phyloP scores from a whole-genome alignment of 1,284 basidiomycete species.

The Hymenochaete sp. region DNA sequence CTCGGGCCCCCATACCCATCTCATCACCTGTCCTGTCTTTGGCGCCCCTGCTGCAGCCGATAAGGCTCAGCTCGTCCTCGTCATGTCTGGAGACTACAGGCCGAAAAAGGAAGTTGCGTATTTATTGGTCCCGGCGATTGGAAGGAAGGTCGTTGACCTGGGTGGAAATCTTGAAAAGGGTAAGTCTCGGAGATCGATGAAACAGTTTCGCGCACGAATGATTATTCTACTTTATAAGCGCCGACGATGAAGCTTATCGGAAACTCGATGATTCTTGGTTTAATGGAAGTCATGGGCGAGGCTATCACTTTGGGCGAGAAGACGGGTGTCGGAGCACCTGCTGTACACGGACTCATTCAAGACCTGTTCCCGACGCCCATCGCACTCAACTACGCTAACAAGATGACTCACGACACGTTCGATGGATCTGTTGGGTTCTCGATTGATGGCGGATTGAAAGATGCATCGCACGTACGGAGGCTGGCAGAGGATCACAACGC shows the following conservation, averaged over 20 bases:
- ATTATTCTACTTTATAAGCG: slow-evolving; percentile 33
- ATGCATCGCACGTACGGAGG: slow-evolving; percentile 61
- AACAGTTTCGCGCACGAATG: slow-evolving; percentile 8
- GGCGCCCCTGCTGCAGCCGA: slow-evolving; percentile 66
- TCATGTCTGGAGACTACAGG: slow-evolving; percentile 77
- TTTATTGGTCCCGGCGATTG: slow-evolving; percentile 71
- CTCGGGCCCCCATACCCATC: slow-evolving; percentile 51
- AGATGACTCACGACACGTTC: slow-evolving; percentile 66
- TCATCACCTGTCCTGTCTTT: slow-evolving; percentile 77
- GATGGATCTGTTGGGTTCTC: slow-evolving; percentile 75
- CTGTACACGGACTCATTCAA: slow-evolving; percentile 51
- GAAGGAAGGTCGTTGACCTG: slow-evolving; percentile 65
- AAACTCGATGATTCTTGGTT: slow-evolving; percentile 61
- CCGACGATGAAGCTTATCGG: slow-evolving; percentile 76
- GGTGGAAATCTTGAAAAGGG: slow-evolving; percentile 76
- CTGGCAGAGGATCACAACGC: slow-evolving; percentile 58
- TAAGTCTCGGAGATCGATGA: slow-evolving; percentile 20
- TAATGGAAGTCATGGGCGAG: slow-evolving; percentile 75
- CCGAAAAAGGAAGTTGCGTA: slow-evolving; percentile 77
- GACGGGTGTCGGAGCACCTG: slow-evolving; percentile 64
- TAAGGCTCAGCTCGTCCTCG: slow-evolving; percentile 60
- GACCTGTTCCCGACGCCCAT: slow-evolving; percentile 34
- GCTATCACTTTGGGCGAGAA: slow-evolving; percentile 79
- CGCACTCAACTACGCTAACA: slow-evolving; percentile 52
- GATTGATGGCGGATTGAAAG: slow-evolving; percentile 85